phyloP scores from a whole-genome alignment of 352 stramenopile species.

The Phytophthora tubulina region DNA sequence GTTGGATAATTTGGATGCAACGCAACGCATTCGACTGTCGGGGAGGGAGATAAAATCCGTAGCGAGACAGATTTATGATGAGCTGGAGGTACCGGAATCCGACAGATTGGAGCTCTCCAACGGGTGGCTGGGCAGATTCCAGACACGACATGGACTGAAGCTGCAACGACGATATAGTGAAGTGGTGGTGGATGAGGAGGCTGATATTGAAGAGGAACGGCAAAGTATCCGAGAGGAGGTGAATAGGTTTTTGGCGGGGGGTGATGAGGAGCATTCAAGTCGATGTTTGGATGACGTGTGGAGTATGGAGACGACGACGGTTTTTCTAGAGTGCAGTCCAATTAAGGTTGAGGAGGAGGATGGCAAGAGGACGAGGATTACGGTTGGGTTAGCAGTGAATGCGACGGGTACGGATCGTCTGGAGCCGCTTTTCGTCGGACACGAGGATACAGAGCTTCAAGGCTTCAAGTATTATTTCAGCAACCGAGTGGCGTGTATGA shows the following conservation, averaged over 20 bases:
- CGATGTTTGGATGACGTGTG: conserved; percentile 33
- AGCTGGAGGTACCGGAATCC: conserved; percentile 15
- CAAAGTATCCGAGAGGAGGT: conserved; percentile 9
- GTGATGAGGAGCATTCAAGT: background rate
- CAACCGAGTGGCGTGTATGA: conserved; percentile 24
- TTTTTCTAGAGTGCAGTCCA: conserved; percentile 25
- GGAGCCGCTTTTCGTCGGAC: conserved; percentile 29
- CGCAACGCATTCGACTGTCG: conserved; percentile 15
- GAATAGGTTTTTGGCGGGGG: conserved; percentile 23
- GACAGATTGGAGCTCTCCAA: conserved; percentile 40
- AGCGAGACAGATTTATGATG: conserved; percentile 35
- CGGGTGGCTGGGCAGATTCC: conserved; percentile 33
- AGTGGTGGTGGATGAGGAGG: background rate
- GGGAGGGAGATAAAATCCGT: conserved; percentile 32
- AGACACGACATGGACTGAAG: conserved; percentile 28
- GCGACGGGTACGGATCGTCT: conserved; percentile 20
- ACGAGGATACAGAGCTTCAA: background rate
- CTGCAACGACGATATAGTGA: conserved; percentile 9
- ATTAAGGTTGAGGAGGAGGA: background rate
- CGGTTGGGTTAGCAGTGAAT: conserved; percentile 28
- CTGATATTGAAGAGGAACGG: conserved; percentile 25
- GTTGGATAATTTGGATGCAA: conserved; percentile 21
- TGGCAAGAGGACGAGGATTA: conserved; percentile 13
- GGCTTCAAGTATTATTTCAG: conserved; percentile 19
- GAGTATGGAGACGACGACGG: conserved; percentile 27